Conservation (phyloP, 805 yeast species). For the Dipodascopsis tothii region DNA sequence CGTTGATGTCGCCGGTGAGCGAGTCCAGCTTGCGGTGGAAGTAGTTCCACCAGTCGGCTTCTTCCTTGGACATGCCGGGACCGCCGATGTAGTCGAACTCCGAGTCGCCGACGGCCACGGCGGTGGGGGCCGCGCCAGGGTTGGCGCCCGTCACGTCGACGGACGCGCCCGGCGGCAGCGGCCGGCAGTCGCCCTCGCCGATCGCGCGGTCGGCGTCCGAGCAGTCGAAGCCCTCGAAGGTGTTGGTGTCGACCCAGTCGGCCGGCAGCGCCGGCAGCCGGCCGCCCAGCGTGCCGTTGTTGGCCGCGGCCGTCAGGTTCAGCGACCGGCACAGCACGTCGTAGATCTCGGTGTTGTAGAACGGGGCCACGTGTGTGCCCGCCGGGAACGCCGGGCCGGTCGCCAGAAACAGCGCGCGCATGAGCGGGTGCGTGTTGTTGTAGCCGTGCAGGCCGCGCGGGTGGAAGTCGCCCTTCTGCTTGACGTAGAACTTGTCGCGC, state of each 20-base stretch:
- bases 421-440: constrained; percentile 63
- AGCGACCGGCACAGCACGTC: constrained; percentile 64
- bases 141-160: background rate
- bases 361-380: constrained; percentile 47
- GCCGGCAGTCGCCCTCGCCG: background rate
- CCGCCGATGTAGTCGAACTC: background rate
- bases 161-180: background rate
- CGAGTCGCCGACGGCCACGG: background rate
- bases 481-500: constrained; percentile 43
- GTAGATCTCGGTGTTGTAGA: constrained; percentile 66
- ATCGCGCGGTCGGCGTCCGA: background rate
- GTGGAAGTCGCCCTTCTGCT: constrained; percentile 42
- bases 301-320: constrained; percentile 44
- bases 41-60: constrained; percentile 2
- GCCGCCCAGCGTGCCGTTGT: constrained; percentile 44
- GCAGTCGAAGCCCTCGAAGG: background rate
- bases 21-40: constrained; percentile 8
- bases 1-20: constrained; percentile 11
- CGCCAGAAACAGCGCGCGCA: constrained; percentile 77
- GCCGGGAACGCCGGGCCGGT: constrained; percentile 67
- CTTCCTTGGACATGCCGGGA: background rate
- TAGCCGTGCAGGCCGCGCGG: constrained; percentile 83
- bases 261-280: constrained; percentile 24
- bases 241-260: constrained; percentile 25
- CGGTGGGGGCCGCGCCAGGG: background rate